A percentile compares a stretch with the other conserved stretches of the same genome.
These are phyloP conservation scores for Globisporangium rhizosaccharum DNA, from an alignment of 352 stramenopile species.

Conservation along the genomic window DNA sequence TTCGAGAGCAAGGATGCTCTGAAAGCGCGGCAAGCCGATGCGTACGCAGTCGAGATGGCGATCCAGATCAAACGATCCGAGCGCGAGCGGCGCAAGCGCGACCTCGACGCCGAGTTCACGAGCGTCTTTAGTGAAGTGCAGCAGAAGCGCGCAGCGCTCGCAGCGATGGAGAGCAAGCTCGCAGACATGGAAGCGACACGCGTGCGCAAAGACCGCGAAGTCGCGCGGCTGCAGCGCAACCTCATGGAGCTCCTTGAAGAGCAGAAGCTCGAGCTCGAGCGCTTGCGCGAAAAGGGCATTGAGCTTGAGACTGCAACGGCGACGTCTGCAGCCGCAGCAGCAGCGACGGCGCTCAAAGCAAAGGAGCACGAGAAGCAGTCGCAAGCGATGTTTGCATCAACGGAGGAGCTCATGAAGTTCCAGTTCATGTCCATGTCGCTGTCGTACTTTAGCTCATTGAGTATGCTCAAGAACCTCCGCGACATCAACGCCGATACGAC, in stretches of 20 bases:
- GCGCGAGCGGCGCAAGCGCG: conserved; percentile 88
- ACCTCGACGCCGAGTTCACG: conserved; percentile 90
- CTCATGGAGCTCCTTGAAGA: conserved; percentile 92
- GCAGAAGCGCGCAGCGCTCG: conserved; percentile 78
- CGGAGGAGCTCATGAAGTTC: conserved; percentile 95
- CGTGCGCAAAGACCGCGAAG: conserved; percentile 91
- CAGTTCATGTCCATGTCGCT: conserved; percentile 96
- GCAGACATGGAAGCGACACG: conserved; percentile 91
- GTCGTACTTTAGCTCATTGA: conserved; percentile 93
- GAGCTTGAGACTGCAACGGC: conserved; percentile 90
- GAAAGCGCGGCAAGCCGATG: conserved; percentile 60
- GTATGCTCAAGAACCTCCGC: conserved; percentile 92
- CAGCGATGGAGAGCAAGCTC: conserved; percentile 79
- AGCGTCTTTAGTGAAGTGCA: conserved; percentile 89
- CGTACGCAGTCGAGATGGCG: conserved; percentile 91
- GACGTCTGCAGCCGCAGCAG: conserved; percentile 87
- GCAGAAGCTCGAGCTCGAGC: conserved; percentile 91
- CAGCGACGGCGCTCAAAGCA: conserved; percentile 86
- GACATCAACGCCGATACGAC: conserved; percentile 94
- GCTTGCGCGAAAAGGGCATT: conserved; percentile 87
- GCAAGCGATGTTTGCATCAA: conserved; percentile 90
- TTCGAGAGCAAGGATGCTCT: conserved; percentile 45
- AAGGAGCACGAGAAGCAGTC: conserved; percentile 89
- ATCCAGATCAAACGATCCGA: conserved; percentile 91
- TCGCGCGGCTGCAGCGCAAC: conserved; percentile 88